Base-by-base conservation (phyloP, 202 grass and related monocot genomes). In the Musa balbisiana region DNA sequence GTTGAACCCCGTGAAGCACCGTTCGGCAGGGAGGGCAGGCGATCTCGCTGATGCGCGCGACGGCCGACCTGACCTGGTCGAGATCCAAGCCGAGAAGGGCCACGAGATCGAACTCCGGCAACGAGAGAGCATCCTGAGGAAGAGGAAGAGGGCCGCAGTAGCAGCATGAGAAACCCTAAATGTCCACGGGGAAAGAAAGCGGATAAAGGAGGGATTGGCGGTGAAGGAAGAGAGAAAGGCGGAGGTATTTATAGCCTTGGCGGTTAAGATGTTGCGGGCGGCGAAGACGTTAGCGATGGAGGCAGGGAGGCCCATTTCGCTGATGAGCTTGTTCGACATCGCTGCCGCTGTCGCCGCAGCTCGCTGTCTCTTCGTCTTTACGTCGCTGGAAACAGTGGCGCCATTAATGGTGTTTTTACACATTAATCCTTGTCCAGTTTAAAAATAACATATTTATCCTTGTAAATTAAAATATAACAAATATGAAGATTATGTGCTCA, bases 21-120 rank as follows among this genome's bases (percentile, higher is more conserved):
- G 94, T 97, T 77, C 91, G 90, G 72, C 74, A 97, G 3, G 93
- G 88, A 53, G 93, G 93, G 70, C 86, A 93, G 43, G 85, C 80
- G 80, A 80, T 74, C 84, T 93, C 90, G 74, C 93, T 97, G 79
- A 91, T 87, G 71, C 71, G 83, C 55, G 67, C 55, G 11, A 93
- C 64, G 33, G 94, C 90, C 2, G 82, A 70, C 80, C 84, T 86
- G 58, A 88, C 79, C 1, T 81, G 81, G 19, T 58, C 78, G 74
- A 89, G 73, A 63, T 81, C 83, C 56, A 87, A 55, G 64, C 89
- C 94, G 26, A 98, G 83, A 55, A 91, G 79, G 52, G 77, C n/a
- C 80, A 93, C 83, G 13, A 97, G 90, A 71, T 93, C 90, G 79
- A 89, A 69, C 79, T 98, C 91, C 22, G 94, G 91, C 73, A 93